phyloP scores from a whole-genome alignment of 78 protist species.

The Polysphondylium violaceum region DNA sequence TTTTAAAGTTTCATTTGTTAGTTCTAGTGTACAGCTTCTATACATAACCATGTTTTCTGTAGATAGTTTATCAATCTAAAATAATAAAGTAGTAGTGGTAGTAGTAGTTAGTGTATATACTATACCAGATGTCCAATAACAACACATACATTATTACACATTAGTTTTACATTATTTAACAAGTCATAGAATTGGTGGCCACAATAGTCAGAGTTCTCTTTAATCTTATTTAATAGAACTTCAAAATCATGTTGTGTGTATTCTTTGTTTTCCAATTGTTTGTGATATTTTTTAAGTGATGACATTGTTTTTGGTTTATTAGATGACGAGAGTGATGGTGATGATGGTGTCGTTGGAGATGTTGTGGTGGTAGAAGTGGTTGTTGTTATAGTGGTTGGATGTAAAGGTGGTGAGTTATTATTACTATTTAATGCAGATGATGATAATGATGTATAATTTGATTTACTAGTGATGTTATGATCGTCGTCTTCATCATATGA shows the following conservation, averaged over 20 bases:
- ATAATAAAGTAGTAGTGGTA: background rate
- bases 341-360: background rate
- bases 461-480: background rate
- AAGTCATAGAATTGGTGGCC: background rate
- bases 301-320: background rate
- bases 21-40: background rate
- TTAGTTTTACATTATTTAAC: background rate
- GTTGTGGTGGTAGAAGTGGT: background rate
- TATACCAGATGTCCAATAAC: background rate
- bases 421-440: background rate
- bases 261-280: background rate
- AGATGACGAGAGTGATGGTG: background rate
- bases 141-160: slow-evolving; percentile 19
- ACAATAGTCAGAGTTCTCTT: background rate
- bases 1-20: background rate
- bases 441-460: background rate
- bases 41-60: background rate
- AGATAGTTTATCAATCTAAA: slow-evolving; percentile 6
- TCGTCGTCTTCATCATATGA: background rate
- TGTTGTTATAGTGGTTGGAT: background rate
- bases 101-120: background rate
- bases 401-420: too few relatives aligned
- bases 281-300: background rate
- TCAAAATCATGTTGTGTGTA: background rate
- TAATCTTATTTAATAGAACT: background rate